A percentile compares a stretch with the other conserved stretches of the same genome.
These are phyloP conservation scores for Podospora didyma DNA, from an alignment of 495 filamentous ascomycete genomes.

Conservation along the genomic window DNA sequence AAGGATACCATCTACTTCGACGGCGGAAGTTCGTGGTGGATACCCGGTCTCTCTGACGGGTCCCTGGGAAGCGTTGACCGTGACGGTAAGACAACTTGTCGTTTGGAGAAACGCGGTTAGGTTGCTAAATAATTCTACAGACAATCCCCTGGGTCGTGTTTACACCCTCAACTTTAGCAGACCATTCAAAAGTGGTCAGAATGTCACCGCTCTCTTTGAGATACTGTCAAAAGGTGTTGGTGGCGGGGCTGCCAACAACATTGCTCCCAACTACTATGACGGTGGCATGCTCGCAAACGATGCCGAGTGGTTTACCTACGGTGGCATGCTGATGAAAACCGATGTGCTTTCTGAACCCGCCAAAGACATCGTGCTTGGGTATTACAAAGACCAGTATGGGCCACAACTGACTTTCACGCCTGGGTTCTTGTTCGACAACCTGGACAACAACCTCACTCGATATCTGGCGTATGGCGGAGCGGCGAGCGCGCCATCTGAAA, in stretches of 20 bases:
- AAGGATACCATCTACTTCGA: constrained; percentile 67
- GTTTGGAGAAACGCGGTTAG: neutral
- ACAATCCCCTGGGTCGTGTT: constrained; percentile 43
- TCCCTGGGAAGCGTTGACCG: neutral
- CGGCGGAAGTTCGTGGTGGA: constrained; percentile 55
- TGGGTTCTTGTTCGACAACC: constrained; percentile 32
- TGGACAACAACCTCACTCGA: constrained; percentile 49
- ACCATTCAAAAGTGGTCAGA: constrained; percentile 52
- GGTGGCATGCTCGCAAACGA: constrained; percentile 66
- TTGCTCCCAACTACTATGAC: constrained; percentile 56
- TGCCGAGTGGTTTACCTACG: constrained; percentile 53
- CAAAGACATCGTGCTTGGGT: constrained; percentile 39
- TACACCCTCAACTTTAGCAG: constrained; percentile 56
- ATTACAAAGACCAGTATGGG: constrained; percentile 50
- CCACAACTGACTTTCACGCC: constrained; percentile 35
- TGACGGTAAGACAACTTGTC: constrained; percentile 32
- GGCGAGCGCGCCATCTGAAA: constrained; percentile 65
- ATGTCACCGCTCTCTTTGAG: constrained; percentile 49
- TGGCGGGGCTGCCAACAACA: constrained; percentile 46
- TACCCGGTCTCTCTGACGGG: constrained; percentile 40
- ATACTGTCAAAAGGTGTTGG: constrained; percentile 38
- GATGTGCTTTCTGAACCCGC: constrained; percentile 24
- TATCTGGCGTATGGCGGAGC: constrained; percentile 63
- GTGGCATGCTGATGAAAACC: constrained; percentile 33
- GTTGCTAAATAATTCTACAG: constrained; percentile 15